Evolutionary conservation across 768 basidiomycete species (phyloP).

Genomic region (Plicaturopsis crispa): DNA sequence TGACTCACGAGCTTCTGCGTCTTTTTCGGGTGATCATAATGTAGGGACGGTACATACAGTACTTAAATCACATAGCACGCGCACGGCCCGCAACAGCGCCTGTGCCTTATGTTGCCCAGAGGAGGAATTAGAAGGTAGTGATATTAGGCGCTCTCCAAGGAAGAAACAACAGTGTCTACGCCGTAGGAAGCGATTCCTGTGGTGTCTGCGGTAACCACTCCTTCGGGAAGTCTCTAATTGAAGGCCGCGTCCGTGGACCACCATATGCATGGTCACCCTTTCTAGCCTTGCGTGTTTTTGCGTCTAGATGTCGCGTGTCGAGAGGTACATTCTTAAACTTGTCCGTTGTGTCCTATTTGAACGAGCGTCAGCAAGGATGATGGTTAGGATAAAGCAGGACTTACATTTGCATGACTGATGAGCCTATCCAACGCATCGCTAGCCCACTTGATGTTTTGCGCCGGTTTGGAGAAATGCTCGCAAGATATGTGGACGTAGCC

Average conservation of each 20-base stretch:
- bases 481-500: conserved; percentile 90
- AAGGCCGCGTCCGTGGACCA: conserved; percentile 46
- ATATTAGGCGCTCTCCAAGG: too few species aligned
- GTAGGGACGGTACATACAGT: too few species aligned
- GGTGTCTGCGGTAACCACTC: conserved; percentile 80
- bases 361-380: conserved; percentile 10
- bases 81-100: too few species aligned
- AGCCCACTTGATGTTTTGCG: conserved; percentile 93
- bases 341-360: conserved; percentile 30
- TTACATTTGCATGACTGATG: conserved; percentile 77
- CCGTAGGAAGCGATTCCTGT: too few species aligned
- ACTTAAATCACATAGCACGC: too few species aligned
- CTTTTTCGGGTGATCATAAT: conserved; percentile 6
- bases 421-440: conserved; percentile 79
- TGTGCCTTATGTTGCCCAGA: too few species aligned
- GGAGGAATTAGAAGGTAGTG: too few species aligned
- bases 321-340: conserved; percentile 62
- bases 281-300: conserved; percentile 65
- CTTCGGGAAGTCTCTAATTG: conserved; percentile 73
- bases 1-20: background rate
- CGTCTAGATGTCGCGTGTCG: conserved; percentile 75
- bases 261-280: conserved; percentile 61
- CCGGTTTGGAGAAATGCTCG: conserved; percentile 74
- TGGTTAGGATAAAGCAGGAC: conserved; percentile 22
- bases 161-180: too few species aligned